Evolutionary conservation across 2,329 filamentous ascomycete species (phyloP).

Genomic region (Elsinoe batatas): DNA sequence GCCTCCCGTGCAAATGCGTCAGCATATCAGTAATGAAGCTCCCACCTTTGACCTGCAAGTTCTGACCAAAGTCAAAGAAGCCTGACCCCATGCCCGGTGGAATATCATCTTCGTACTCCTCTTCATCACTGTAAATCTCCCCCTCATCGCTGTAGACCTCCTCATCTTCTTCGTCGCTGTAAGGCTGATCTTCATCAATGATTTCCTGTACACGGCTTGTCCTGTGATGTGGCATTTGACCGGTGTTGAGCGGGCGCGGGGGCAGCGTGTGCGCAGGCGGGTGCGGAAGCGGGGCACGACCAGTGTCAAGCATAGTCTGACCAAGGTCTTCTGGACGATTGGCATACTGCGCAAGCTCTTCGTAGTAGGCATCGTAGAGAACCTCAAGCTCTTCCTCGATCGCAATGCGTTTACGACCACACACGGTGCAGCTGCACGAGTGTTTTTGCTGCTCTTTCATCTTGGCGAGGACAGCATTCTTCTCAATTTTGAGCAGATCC

Average conservation of each 20-base stretch:
- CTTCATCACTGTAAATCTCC: slow-evolving; percentile 51
- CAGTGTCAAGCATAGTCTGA: slow-evolving; percentile 57
- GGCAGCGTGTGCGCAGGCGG: slow-evolving; percentile 25
- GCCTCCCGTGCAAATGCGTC: slow-evolving; percentile 27
- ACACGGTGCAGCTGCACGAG: slow-evolving; percentile 96
- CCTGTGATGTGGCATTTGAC: slow-evolving; percentile 55
- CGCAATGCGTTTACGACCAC: slow-evolving; percentile 86
- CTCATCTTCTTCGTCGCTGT: slow-evolving; percentile 48
- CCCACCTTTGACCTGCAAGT: slow-evolving; percentile 81
- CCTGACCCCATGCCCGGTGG: slow-evolving; percentile 56
- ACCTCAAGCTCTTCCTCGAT: slow-evolving; percentile 98
- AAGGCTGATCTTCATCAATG: slow-evolving; percentile 45
- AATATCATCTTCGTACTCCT: slow-evolving; percentile 47
- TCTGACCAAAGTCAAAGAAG: slow-evolving; percentile 96
- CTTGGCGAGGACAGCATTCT: slow-evolving; percentile 93
- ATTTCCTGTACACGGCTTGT: slow-evolving; percentile 65
- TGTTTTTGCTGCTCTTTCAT: slow-evolving; percentile 99
- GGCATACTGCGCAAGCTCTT: slow-evolving; percentile 94
- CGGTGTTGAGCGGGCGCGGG: slow-evolving; percentile 40
- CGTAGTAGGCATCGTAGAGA: slow-evolving; percentile 95
- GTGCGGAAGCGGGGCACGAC: slow-evolving; percentile 33
- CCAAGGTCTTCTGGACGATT: slow-evolving; percentile 59
- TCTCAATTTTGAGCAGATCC: slow-evolving; percentile 93
- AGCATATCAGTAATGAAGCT: slow-evolving; percentile 23
- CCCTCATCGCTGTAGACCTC: slow-evolving; percentile 45